Base-by-base conservation (phyloP, 495 filamentous ascomycete species). In the Collariella sp. region DNA sequence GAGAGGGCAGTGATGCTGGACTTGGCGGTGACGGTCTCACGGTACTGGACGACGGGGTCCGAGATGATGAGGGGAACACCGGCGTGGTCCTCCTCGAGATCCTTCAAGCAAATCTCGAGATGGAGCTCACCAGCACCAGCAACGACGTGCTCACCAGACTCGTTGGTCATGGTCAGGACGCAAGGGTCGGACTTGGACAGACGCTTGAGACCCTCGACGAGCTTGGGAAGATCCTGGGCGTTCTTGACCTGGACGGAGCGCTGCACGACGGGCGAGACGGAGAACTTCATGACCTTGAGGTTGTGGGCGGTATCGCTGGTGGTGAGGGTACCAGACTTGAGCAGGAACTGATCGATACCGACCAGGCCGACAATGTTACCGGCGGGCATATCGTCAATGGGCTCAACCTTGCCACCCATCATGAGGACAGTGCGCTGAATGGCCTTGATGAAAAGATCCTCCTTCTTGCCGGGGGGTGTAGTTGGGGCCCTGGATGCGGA, bases 271-370 rank as follows among this genome's bases (percentile, higher is more conserved):
- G 93, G 93, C 38, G 93, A 97, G 69, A 99, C 93, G 66, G 93
- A 99, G 87, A 99, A 99, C 79, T 95, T 96, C 93, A 99, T 99
- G 76, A 99, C 93, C 85, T 97, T 99, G 62, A 99, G 76, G 83
- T 99, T 99, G 86, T 99, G 93, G 65, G 93, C 93, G 56, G 91
- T 91, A 58, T 99, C 93, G 67, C 83, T 83, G 68, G 94, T 99
- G 73, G 90, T 95, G 60, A 99, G 84, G 62, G 93, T 99, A 83
- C 93, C 93, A 68, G 93, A 97, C 85, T 99, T 99, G 81, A 99
- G 89, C 77, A 99, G 79, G 87, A 99, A 99, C 82, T 99, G 93
- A 72, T 99, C 93, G 69, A 99, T 87, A 86, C 93, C 93, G 68
- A 99, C 93, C 62, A 99, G 79, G 80, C 93, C 93, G 66, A 94